Evolutionary conservation across 352 stramenopile genomes (phyloP).

Genomic region (Pythium volutum): DNA sequence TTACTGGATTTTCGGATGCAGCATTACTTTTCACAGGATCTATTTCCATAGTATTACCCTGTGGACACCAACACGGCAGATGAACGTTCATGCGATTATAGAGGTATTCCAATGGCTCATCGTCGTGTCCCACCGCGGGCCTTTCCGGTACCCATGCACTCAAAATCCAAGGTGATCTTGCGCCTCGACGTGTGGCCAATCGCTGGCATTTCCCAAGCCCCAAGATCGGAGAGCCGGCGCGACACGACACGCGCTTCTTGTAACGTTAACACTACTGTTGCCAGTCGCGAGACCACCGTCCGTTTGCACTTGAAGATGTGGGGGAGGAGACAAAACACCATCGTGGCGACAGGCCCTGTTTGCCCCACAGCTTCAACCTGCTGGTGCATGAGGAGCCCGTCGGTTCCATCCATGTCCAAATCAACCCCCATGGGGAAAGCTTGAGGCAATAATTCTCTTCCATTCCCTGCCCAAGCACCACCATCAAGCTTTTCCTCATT

Average conservation of each 20-base stretch:
- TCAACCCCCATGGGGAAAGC: too few relatives aligned
- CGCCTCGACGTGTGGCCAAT: too few relatives aligned
- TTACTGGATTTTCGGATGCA: neutral
- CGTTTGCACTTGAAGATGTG: conserved; percentile 14
- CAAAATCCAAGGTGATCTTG: neutral
- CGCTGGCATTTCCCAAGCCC: too few relatives aligned
- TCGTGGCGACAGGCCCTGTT: neutral
- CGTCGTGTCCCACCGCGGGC: neutral
- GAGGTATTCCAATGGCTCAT: neutral
- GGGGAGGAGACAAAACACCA: neutral
- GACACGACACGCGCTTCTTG: too few relatives aligned
- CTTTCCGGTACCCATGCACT: neutral
- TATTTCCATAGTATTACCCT: conserved; percentile 1
- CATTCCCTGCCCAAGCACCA: neutral
- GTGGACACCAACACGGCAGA: neutral
- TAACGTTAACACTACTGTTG: neutral
- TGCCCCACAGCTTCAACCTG: conserved; percentile 7
- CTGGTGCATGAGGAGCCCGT: neutral
- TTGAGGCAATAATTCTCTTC: neutral
- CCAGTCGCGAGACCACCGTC: neutral
- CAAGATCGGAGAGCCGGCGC: neutral
- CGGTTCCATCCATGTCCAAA: neutral
- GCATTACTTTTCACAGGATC: conserved; percentile 12
- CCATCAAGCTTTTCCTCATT: neutral
- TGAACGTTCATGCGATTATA: neutral